Base-by-base conservation (phyloP, 305 asterid genomes). In the Ilex paraguariensis region DNA sequence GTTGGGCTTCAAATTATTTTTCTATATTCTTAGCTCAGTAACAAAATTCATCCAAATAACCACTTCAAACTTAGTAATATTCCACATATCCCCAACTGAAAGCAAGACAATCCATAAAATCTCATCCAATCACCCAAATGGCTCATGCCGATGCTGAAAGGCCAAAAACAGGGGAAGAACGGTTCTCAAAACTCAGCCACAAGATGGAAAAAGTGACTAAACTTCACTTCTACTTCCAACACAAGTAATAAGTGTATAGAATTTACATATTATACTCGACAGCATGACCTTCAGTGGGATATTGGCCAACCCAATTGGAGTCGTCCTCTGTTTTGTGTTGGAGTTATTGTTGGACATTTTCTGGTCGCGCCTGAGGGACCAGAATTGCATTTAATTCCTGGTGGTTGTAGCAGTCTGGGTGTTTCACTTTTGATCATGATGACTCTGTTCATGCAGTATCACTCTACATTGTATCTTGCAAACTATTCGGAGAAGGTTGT, bases 401-500 rank as follows among this genome's bases (percentile, higher is more conserved):
- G 98, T 56, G 96, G 97, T 42, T 81, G 85, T 88, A 74, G 55
- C 70, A 89, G 80, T 69, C 68, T 77, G 60, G 84, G 67, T 9
- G 75, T 89, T 10, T 93, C 95, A 95, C 70, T 32, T 56, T 66
- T 90, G 81, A 81, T 93, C 52, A 54, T 75, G 63, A 1, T 69
- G 75, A 68, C 95, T 0, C 62, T 87, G 56, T 83, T 83, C 60
- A 80, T 84, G 90, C 99, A 93, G 77, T 87, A 93, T 60, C 84
- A 84, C 53, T 81, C 97, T 14, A 80, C 94, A 0, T 62, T 80
- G 76, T 90, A 93, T 75, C 67, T 93, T 81, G 91, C 99, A 1
- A 93, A 93, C 74, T 93, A 93, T 64, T 93, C 97, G 7, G 95
- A 86, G 81, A 90, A 87, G 77, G 95, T 93, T 55, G 97, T 90